Evolutionary conservation across 495 filamentous ascomycete genomes (phyloP), one percentile per base, ranked within the genome.

Genomic region (Penicillium coprophilum): DNA sequence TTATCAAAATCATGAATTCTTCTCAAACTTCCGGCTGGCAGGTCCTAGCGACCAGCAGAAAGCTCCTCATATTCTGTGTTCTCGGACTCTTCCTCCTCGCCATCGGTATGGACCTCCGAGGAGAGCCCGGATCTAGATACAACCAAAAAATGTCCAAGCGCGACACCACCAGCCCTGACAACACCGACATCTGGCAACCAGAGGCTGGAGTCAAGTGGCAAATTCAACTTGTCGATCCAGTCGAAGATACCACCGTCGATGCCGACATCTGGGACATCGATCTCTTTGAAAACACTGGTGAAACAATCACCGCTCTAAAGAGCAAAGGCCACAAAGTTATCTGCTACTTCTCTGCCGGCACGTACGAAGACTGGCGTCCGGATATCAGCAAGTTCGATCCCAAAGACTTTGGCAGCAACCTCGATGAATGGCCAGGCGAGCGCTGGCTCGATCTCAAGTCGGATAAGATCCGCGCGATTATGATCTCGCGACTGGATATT

Each of bases 281-380:
- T 30, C 43, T 58, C 10, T 58, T 58, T 27, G 56, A 58, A 19
- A 58, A 58, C 38, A 48, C 56, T 8, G 56, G 50, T 4, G 50
- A 53, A 12, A 58, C 50, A 17, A 58, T 58, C 21, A 5, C 50
- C 20, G 30, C 43, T 12, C 43, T 58, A n/a, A 36, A 54, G 43
- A 31, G 28, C 12, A 57, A 69, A 23, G 73, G 73, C 21, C 74
- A 80, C 49, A 84, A 78, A 41, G 82, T 88, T 21, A 86, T 90
- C 51, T 91, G 87, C 75, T 91, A 90, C 63, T 90, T 89, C 73
- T 83, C 80, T 10, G 87, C 86, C 0, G 87, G 87, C 8, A 83
- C 78, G 15, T 87, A 80, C 53, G 84, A 87, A 67, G 64, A 79
- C 56, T 82, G 76, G 68, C 79, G 86, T 5, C 66, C 76, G 1